These are phyloP conservation scores for Phytophthora meadii DNA, from an alignment of 352 stramenopile genomes.

Conservation along the genomic window DNA sequence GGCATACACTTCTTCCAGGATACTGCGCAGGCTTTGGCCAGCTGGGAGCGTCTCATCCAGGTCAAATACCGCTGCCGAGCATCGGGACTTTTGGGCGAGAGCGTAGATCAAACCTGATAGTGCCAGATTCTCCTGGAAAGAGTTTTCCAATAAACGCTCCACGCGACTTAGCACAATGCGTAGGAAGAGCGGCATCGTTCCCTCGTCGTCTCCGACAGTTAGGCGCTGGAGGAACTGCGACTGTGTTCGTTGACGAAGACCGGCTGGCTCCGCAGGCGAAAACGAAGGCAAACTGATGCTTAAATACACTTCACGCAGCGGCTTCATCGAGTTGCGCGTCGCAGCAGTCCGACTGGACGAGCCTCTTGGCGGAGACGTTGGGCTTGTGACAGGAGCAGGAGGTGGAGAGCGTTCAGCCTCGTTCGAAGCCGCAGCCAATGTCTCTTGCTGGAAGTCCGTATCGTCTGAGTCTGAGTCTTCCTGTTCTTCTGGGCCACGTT, in stretches of 20 bases:
- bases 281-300: slow-evolving; percentile 76
- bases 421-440: slow-evolving; percentile 3
- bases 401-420: not conserved
- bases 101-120: slow-evolving; percentile 79
- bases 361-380: slow-evolving; percentile 22
- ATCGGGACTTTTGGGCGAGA: slow-evolving; percentile 72
- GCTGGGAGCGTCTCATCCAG: slow-evolving; percentile 43
- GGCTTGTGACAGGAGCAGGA: slow-evolving; percentile 5
- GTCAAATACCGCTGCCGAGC: slow-evolving; percentile 62
- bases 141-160: slow-evolving; percentile 82
- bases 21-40: slow-evolving; percentile 67
- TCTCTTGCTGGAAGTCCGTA: slow-evolving; percentile 39
- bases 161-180: slow-evolving; percentile 80
- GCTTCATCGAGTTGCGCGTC: slow-evolving; percentile 72
- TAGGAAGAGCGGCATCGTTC: slow-evolving; percentile 58
- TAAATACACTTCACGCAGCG: slow-evolving; percentile 68
- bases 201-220: slow-evolving; percentile 20
- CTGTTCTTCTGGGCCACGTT: slow-evolving; percentile 48
- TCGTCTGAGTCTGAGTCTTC: slow-evolving; percentile 69
- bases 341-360: slow-evolving; percentile 59
- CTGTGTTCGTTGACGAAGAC: slow-evolving; percentile 38
- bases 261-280: slow-evolving; percentile 54
- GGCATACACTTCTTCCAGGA: slow-evolving; percentile 84
- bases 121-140: slow-evolving; percentile 84
- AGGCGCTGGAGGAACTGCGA: slow-evolving; percentile 23